phyloP scores from a whole-genome alignment of 495 filamentous ascomycete species.

The Xylaria cubensis region DNA sequence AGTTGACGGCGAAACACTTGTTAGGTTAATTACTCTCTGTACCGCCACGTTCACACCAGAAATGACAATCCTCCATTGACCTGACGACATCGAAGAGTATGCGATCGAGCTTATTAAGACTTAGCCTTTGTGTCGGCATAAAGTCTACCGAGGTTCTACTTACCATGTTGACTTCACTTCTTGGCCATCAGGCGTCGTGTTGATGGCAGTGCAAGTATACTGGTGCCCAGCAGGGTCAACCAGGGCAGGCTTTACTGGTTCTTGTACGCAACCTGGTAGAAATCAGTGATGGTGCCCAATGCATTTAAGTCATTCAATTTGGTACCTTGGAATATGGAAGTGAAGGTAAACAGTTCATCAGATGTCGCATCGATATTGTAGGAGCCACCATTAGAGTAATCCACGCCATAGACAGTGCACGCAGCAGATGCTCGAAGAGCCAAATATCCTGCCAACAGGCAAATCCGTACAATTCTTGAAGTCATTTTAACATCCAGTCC shows the following conservation, averaged over 20 bases:
- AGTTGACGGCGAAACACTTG: slow-evolving; percentile 43
- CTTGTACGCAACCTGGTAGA: slow-evolving; percentile 44
- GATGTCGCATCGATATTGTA: slow-evolving; percentile 52
- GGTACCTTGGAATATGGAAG: slow-evolving; percentile 51
- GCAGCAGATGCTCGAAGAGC: slow-evolving; percentile 39
- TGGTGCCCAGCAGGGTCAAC: slow-evolving; percentile 45
- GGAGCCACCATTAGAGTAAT: slow-evolving; percentile 50
- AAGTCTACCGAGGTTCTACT: slow-evolving; percentile 12
- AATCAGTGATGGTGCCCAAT: slow-evolving; percentile 14
- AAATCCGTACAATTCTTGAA: slow-evolving; percentile 21
- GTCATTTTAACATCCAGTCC: slow-evolving; percentile 28
- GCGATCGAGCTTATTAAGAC: slow-evolving; percentile 41
- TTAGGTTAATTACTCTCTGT: slow-evolving; percentile 48
- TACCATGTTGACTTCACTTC: slow-evolving; percentile 52
- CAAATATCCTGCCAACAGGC: slow-evolving; percentile 33
- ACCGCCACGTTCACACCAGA: slow-evolving; percentile 46
- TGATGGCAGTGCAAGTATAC: slow-evolving; percentile 48
- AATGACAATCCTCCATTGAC: slow-evolving; percentile 50
- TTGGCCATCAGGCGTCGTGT: slow-evolving; percentile 44
- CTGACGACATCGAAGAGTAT: slow-evolving; percentile 49
- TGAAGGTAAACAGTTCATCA: slow-evolving; percentile 51
- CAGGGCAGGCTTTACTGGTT: slow-evolving; percentile 49
- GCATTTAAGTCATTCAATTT: not conserved
- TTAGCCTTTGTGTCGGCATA: not conserved
- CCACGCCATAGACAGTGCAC: slow-evolving; percentile 51